phyloP scores from a whole-genome alignment of 2,329 filamentous ascomycete genomes.

The Aspergillus latus region DNA sequence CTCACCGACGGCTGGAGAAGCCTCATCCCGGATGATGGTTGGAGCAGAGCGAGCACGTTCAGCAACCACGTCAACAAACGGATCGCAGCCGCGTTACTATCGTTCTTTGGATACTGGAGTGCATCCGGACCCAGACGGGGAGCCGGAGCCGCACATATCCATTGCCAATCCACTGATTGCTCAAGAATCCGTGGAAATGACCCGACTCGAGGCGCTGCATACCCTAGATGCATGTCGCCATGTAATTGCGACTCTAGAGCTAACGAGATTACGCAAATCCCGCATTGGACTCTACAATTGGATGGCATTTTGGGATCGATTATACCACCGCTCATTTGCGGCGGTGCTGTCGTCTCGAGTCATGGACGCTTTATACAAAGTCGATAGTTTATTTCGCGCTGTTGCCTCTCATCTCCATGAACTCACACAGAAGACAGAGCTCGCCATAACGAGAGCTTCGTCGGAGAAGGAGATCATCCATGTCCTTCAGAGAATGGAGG shows the following conservation, averaged over 20 bases:
- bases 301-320: conserved; percentile 30
- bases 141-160: not conserved
- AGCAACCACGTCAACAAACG: not conserved
- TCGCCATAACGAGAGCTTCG: conserved; percentile 18
- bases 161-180: not conserved
- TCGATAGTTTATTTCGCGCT: conserved; percentile 29
- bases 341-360: conserved; percentile 19
- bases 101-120: conserved; percentile 9
- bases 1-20: conserved; percentile 1
- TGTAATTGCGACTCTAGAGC: conserved; percentile 29
- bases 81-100: conserved; percentile 18
- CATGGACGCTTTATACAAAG: conserved; percentile 17
- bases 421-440: conserved; percentile 24
- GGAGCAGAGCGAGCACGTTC: conserved; percentile 5
- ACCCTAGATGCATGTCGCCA: conserved; percentile 29
- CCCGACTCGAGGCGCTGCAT: conserved; percentile 24
- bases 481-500: conserved; percentile 28
- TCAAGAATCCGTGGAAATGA: conserved; percentile 17
- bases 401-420: conserved; percentile 27
- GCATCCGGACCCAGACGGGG: conserved; percentile 3
- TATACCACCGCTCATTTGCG: conserved; percentile 26
- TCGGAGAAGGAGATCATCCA: conserved; percentile 24
- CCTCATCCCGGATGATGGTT: not conserved
- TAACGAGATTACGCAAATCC: conserved; percentile 32
- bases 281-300: conserved; percentile 30